These are phyloP conservation scores for Botryotinia globosa DNA, from an alignment of 2,329 filamentous ascomycete genomes.

Conservation along the genomic window DNA sequence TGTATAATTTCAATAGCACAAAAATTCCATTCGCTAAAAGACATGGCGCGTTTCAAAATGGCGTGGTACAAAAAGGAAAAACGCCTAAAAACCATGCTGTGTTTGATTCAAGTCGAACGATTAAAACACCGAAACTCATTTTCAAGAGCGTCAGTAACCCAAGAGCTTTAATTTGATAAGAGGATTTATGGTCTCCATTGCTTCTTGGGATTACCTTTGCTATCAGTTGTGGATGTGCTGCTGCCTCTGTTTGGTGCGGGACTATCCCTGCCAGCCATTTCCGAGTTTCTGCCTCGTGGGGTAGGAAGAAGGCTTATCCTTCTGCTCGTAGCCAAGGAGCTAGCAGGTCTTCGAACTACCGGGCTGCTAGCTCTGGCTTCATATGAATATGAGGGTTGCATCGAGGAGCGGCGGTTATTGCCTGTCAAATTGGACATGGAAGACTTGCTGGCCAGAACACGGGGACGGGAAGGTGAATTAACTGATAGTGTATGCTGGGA, in stretches of 20 bases:
- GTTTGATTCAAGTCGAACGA: not conserved
- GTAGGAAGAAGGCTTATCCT: slow-evolving; percentile 55
- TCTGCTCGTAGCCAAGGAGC: slow-evolving; percentile 52
- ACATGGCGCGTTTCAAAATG: slow-evolving; percentile 11
- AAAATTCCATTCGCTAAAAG: slow-evolving; percentile 19
- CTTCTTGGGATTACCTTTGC: slow-evolving; percentile 31
- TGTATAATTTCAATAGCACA: slow-evolving; percentile 6
- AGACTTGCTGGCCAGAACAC: slow-evolving; percentile 38
- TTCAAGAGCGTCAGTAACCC: not conserved
- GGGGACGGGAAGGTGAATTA: slow-evolving; percentile 43
- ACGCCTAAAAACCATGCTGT: slow-evolving; percentile 11
- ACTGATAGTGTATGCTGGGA: slow-evolving; percentile 45
- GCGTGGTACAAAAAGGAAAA: slow-evolving; percentile 7
- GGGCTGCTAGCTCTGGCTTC: slow-evolving; percentile 36
- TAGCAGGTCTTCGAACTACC: slow-evolving; percentile 48
- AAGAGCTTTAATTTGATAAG: not conserved
- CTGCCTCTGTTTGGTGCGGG: slow-evolving; percentile 43
- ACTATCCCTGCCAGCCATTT: slow-evolving; percentile 47
- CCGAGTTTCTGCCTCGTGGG: slow-evolving; percentile 35
- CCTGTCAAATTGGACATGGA: slow-evolving; percentile 44
- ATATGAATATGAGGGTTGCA: slow-evolving; percentile 47
- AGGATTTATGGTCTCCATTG: slow-evolving; percentile 28
- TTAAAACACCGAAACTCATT: slow-evolving; percentile 1
- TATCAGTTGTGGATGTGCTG: slow-evolving; percentile 31
- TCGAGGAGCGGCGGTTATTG: slow-evolving; percentile 50